A percentile compares a stretch with the other conserved stretches of the same genome.
Evolutionary conservation across 768 basidiomycete species (phyloP).

Genomic region (Rhodotorula toruloides): DNA sequence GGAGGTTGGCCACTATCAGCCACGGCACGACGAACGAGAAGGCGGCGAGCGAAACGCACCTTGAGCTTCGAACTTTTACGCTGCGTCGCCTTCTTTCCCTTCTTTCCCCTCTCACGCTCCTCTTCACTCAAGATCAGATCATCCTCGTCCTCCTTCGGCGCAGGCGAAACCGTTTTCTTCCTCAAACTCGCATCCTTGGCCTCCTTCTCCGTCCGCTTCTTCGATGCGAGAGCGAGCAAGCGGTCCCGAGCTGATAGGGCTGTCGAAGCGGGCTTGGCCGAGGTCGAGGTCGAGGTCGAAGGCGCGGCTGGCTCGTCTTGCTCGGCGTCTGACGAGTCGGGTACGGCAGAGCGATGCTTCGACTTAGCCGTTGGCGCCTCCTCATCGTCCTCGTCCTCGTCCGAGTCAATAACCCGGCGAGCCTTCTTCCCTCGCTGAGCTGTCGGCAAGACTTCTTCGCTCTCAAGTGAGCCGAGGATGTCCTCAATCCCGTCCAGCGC

Average conservation of each 20-base stretch:
- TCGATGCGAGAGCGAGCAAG: no score
- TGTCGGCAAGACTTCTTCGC: not conserved
- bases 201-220: slow-evolving; percentile 10
- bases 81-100: not conserved
- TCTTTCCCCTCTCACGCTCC: not conserved
- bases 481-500: not conserved
- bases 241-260: no score
- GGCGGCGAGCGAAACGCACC: not conserved
- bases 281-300: not conserved
- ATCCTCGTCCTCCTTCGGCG: slow-evolving; percentile 1
- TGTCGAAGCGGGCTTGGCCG: not conserved
- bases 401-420: slow-evolving; percentile 22
- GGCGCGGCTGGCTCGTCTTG: not conserved
- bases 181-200: not conserved
- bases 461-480: not conserved
- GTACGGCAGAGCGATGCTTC: not conserved
- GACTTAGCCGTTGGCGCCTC: not conserved
- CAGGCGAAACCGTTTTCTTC: not conserved
- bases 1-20: no score
- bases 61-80: slow-evolving; percentile 3
- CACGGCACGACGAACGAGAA: no score
- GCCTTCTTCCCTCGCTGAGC: not conserved
- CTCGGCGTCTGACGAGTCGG: slow-evolving; percentile 9
- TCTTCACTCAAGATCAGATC: slow-evolving; percentile 4
- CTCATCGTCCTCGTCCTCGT: slow-evolving; percentile 20